Evolutionary conservation across 2,329 filamentous ascomycete species (phyloP).

Genomic region (Microcyclospora pomicola): DNA sequence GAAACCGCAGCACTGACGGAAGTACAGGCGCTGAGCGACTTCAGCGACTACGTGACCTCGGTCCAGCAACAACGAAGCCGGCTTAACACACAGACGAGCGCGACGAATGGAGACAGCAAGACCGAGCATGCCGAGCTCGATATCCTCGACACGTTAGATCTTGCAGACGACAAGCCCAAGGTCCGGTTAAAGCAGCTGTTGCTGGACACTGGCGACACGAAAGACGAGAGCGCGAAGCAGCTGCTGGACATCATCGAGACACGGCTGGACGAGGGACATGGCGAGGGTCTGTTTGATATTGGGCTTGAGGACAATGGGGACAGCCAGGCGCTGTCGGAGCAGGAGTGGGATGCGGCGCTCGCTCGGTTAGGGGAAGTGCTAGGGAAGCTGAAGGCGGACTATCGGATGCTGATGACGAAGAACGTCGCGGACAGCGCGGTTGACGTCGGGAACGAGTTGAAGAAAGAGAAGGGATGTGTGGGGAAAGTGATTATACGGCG

Average conservation of each 20-base stretch:
- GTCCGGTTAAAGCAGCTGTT: constrained; percentile 65
- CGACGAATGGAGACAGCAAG: constrained; percentile 36
- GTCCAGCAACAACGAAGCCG: constrained; percentile 65
- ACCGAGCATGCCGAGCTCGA: constrained; percentile 75
- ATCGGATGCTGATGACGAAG: constrained; percentile 72
- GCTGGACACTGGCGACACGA: constrained; percentile 37
- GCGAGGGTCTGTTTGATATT: constrained; percentile 82
- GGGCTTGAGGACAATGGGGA: constrained; percentile 85
- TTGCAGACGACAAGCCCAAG: constrained; percentile 54
- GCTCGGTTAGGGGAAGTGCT: constrained; percentile 52
- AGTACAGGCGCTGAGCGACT: constrained; percentile 69
- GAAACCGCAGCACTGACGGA: neutral
- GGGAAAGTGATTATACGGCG: constrained; percentile 81
- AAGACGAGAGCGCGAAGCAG: constrained; percentile 45
- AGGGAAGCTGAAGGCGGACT: constrained; percentile 54
- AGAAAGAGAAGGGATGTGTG: constrained; percentile 59
- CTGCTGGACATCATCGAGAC: constrained; percentile 53
- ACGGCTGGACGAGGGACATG: constrained; percentile 68
- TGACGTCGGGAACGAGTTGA: constrained; percentile 50
- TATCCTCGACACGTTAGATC: constrained; percentile 65
- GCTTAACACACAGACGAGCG: constrained; percentile 23
- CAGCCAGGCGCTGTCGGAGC: constrained; percentile 59
- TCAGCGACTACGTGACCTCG: constrained; percentile 70
- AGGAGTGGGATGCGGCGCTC: constrained; percentile 64
- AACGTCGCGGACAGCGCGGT: constrained; percentile 62